Evolutionary conservation across 495 filamentous ascomycete species (phyloP).

Genomic region (Lindgomyces ingoldianus): DNA sequence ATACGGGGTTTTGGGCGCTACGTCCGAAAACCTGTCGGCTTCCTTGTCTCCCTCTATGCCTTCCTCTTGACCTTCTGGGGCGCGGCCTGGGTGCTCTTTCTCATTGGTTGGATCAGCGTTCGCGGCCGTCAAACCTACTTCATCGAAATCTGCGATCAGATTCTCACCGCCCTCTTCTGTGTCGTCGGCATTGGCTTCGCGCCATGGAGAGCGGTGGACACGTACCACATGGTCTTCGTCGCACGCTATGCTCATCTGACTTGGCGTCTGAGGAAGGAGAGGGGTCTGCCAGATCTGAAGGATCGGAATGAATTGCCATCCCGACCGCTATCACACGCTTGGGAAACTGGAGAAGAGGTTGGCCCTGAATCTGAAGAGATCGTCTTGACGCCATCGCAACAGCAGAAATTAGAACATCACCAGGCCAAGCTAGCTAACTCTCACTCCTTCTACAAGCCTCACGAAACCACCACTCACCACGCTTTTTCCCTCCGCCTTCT

Average conservation of each 20-base stretch:
- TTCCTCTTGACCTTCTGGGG: conserved; percentile 77
- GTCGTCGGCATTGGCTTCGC: conserved; percentile 74
- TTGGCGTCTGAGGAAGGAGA: conserved; percentile 66
- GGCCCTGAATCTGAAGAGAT: conserved; percentile 49
- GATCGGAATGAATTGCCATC: conserved; percentile 71
- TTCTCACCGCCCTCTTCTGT: conserved; percentile 74
- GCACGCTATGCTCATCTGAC: conserved; percentile 66
- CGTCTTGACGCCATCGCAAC: conserved; percentile 62
- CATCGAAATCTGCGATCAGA: conserved; percentile 75
- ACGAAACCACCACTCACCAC: conserved; percentile 75
- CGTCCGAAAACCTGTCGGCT: conserved; percentile 68
- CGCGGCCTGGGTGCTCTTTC: conserved; percentile 77
- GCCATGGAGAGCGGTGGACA: conserved; percentile 74
- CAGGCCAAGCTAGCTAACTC: conserved; percentile 72
- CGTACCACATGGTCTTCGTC: conserved; percentile 77
- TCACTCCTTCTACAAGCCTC: conserved; percentile 82
- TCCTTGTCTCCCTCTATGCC: conserved; percentile 75
- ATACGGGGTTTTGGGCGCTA: conserved; percentile 77
- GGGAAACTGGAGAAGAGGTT: conserved; percentile 14
- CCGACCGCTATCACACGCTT: conserved; percentile 14
- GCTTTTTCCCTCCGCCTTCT: conserved; percentile 75
- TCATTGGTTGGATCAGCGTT: conserved; percentile 84
- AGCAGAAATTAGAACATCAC: conserved; percentile 65
- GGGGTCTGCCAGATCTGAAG: conserved; percentile 60
- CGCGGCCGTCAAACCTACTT: conserved; percentile 66